These are phyloP conservation scores for Aspergillus costaricaensis DNA, from an alignment of 2,329 filamentous ascomycete genomes.

Conservation along the genomic window DNA sequence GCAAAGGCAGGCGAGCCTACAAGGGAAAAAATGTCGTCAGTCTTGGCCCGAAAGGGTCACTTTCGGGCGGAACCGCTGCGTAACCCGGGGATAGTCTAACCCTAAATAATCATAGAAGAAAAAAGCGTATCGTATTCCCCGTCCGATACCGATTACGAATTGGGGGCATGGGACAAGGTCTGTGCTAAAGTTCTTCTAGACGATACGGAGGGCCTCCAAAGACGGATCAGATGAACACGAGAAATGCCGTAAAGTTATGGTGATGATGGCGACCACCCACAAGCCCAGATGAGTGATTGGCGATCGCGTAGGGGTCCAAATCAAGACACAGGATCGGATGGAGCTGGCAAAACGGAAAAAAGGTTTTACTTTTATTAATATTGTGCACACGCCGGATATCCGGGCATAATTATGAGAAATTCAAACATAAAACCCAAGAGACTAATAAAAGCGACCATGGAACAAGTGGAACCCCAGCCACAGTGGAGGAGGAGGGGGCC, in stretches of 20 bases:
- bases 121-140: not conserved
- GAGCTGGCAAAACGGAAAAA: not conserved
- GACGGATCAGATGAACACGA: not conserved
- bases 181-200: conserved; percentile 1
- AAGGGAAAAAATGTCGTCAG: conserved; percentile 17
- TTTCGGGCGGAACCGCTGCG: conserved; percentile 24
- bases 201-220: not conserved
- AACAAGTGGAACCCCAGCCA: conserved; percentile 10
- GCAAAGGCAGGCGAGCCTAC: conserved; percentile 1
- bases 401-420: not conserved
- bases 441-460: conserved; percentile 3
- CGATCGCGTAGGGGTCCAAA: not conserved
- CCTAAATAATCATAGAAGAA: conserved; percentile 9
- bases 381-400: not conserved
- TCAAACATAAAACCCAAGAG: no score
- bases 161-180: not conserved
- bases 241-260: not conserved
- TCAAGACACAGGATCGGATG: not conserved
- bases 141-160: not conserved
- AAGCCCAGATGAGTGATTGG: not conserved
- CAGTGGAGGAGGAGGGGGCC: conserved; percentile 2
- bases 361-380: not conserved
- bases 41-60: conserved; percentile 17
- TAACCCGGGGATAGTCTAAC: conserved; percentile 17
- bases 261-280: not conserved